Conservation (phyloP, 352 stramenopile genomes). For the Hyphochytrium catenoides region DNA sequence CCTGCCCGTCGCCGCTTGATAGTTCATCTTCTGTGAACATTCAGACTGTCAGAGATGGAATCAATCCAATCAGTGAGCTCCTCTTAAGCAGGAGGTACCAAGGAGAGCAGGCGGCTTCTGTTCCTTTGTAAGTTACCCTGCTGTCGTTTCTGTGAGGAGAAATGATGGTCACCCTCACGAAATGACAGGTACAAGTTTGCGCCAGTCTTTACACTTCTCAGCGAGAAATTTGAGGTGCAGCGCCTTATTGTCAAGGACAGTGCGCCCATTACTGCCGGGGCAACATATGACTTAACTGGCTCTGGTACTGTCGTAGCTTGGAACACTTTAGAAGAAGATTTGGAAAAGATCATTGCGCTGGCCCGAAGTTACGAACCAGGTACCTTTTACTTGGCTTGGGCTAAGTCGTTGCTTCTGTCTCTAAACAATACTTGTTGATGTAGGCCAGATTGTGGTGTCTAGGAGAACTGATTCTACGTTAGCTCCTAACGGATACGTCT, state of each 20-base stretch:
- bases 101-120: slow-evolving; percentile 18
- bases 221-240: slow-evolving; percentile 38
- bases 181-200: slow-evolving; percentile 28
- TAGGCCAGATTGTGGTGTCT: slow-evolving; percentile 24
- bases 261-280: slow-evolving; percentile 14
- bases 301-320: slow-evolving; percentile 22
- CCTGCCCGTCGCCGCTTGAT: slow-evolving; percentile 9
- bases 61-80: slow-evolving; percentile 13
- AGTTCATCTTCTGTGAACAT: slow-evolving; percentile 13
- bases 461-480: slow-evolving; percentile 15
- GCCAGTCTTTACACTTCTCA: slow-evolving; percentile 37
- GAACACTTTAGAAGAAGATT: slow-evolving; percentile 20
- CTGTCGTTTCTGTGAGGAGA: too few relatives aligned
- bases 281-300: slow-evolving; percentile 18
- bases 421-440: slow-evolving; percentile 1
- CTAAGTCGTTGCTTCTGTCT: too few relatives aligned
- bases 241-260: slow-evolving; percentile 23
- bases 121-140: too few relatives aligned
- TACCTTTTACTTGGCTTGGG: too few relatives aligned
- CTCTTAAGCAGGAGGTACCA: slow-evolving; percentile 20
- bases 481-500: slow-evolving; percentile 29
- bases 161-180: too few relatives aligned
- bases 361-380: too few relatives aligned
- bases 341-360: slow-evolving; percentile 19
- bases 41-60: slow-evolving; percentile 10